Evolutionary conservation across 1,284 basidiomycete genomes (phyloP), one percentile per base, ranked within the genome.

Genomic region (Cryptococcus amylolentus): DNA sequence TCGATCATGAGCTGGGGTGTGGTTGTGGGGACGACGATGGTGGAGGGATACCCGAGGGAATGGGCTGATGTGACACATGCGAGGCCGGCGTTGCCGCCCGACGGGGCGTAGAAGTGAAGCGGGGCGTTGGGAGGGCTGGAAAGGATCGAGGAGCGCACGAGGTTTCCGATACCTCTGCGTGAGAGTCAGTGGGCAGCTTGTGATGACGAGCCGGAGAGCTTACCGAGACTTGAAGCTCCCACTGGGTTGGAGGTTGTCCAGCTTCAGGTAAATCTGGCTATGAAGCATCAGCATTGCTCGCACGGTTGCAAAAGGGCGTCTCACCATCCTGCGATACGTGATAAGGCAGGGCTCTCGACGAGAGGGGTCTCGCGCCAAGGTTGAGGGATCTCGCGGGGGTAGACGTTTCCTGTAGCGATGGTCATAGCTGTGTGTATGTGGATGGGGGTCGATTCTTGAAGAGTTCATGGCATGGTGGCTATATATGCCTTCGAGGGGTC

Each of bases 181-280:
- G 16, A 8, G n/a, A 18, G 27, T 42, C 9, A 27, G 26, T 9
- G 26, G 18, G n/a, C 13, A 5, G n/a, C 27, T 14, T 8, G 41
- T n/a, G 16, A 40, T 13, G 39, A 42, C 41, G 14, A 8, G 41
- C 16, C 8, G 14, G 14, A n/a, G 8, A 28, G 38, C 59, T 46
- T 41, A 67, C 65, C 65, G 49, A 18, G 63, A 65, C 51, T 67
- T 67, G 65, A 67, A 67, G 4, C 61, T 63, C 6, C 65, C 63
- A 31, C 48, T 51, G 2, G 65, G 65, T 31, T 67, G 65, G 12
- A 67, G 58, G 41, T 65, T 65, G 13, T 67, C 65, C 10, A 67
- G 57, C 44, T 67, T 67, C 20, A 67, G 46, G n/a, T 57, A 59
- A 26, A 67, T 57, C 3, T 56, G 63, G 49, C 65, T 67, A 43